Evolutionary conservation across 2,329 filamentous ascomycete genomes (phyloP), one percentile per base, ranked within the genome.

Genomic region (Paraphoma sp.): DNA sequence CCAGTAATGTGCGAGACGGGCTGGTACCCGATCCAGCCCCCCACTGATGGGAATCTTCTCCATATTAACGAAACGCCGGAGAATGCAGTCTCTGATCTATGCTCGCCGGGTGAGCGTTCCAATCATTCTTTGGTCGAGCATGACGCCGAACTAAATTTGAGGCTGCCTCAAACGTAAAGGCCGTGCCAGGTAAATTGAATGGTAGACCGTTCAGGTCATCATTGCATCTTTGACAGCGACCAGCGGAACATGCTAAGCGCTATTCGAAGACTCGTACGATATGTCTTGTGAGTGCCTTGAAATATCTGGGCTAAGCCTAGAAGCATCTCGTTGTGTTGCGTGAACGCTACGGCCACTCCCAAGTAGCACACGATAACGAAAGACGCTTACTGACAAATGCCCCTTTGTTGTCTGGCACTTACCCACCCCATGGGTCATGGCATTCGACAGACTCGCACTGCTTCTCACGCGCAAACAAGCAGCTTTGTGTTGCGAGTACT

Each of bases 281-380:
- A 54, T 47, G 68, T 70, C 63, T 69, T 54, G 69, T 71, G 63
- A 31, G 57, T 70, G 67, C 68, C 65, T 66, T 69, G 61, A 69
- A 70, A 54, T 51, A 51, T 49, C 53, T 51, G 54, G 65, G 55
- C 61, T 63, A 62, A 68, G 65, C 63, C 60, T 57, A 63, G 48
- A 56, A 46, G 41, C 57, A 57, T 57, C 18, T 56, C 54, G 48
- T 40, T 51, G 49, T 48, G 49, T 53, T 38, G 33, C 54, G 14
- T 31, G 47, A 38, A 41, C 41, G 23, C 23, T 23, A 51, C 44
- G 40, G 38, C 31, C 44, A 38, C 48, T 28, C 41, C 44, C 28
- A 23, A 42, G 47, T 49, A 45, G 40, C 38, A 56, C 59, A 46
- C 14, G 8, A 14, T 36, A 31, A 42, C n/a, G 33, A 28, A 46